These are phyloP conservation scores for Aspergillus leporis DNA, from an alignment of 495 filamentous ascomycete species.

Conservation along the genomic window DNA sequence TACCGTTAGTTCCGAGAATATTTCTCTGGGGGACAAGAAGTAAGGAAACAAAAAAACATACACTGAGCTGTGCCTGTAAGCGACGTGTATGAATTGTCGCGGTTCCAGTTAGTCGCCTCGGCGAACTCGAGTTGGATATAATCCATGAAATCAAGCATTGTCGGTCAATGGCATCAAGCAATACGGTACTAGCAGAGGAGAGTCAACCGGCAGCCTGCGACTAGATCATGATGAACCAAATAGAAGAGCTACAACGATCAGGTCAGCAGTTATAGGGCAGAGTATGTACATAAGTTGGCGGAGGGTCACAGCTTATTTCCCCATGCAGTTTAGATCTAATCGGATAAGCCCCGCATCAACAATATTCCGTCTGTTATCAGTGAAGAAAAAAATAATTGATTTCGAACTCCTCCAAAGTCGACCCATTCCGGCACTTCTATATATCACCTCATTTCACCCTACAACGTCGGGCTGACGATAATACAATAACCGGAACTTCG, in stretches of 20 bases:
- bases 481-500: background rate
- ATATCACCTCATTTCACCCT: slow-evolving; percentile 8
- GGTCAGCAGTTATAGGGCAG: background rate
- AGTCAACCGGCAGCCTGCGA: background rate
- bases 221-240: slow-evolving; percentile 4
- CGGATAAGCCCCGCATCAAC: slow-evolving; percentile 44
- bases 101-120: slow-evolving; percentile 82
- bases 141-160: slow-evolving; percentile 98
- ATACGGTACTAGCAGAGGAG: background rate
- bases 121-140: slow-evolving; percentile 93
- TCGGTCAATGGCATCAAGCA: slow-evolving; percentile 15
- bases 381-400: slow-evolving; percentile 35
- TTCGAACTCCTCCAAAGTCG: slow-evolving; percentile 14
- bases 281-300: background rate
- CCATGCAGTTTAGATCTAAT: slow-evolving; percentile 31
- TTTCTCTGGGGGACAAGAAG: background rate
- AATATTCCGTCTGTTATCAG: slow-evolving; percentile 46
- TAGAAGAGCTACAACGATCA: background rate
- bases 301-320: slow-evolving; percentile 34
- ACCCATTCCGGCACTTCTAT: slow-evolving; percentile 17
- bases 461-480: background rate
- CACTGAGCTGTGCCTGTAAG: slow-evolving; percentile 86
- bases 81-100: slow-evolving; percentile 88
- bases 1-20: background rate
- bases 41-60: slow-evolving; percentile 30